Base-by-base conservation (phyloP, 257 asterid species). In the Primulina huaijiensis region DNA sequence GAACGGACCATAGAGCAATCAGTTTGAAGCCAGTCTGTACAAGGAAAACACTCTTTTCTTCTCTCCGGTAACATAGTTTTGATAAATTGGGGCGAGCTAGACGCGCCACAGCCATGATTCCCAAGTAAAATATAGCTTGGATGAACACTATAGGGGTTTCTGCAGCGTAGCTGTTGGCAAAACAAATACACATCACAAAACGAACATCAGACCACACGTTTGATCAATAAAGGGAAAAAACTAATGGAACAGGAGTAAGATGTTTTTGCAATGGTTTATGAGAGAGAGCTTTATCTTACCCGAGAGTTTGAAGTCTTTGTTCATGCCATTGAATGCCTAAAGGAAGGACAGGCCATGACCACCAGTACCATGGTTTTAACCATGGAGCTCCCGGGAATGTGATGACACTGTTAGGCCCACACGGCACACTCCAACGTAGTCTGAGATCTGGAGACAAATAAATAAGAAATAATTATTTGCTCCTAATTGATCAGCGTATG, bases 281-380 rank as follows among this genome's bases (percentile, higher is more conserved):
- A 43, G 53, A 43, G 53, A 40, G 5, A 2, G 2, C 5, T 38
- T 50, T 1, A 16, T 4, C 79, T 75, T 77, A 92, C 98, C 98
- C 98, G 8, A 92, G 80, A 70, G 95, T 90, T 76, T 90, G 82
- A 31, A 73, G 88, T 2, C 97, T 84, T 27, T 82, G 84, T 71
- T 79, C 75, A 61, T 90, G 98, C 98, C 98, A 92, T n/a, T 90
- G 79, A 80, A 87, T 78, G 79, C 97, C 98, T 0, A 92, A 65
- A 2, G 98, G 98, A 43, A 92, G 88, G 60, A 92, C 96, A 3
- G 98, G 98, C 90, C 95, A 92, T 1, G 98, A 88, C 98, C 98
- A 92, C 98, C 98, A 90, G 63, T 90, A 92, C 98, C 98, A 92
- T 1, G 98, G 98, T 69, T 92, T 92, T 56, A 92, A 65, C 91